phyloP scores from a whole-genome alignment of 768 basidiomycete genomes.

The Neoboletus brunneissimus region DNA sequence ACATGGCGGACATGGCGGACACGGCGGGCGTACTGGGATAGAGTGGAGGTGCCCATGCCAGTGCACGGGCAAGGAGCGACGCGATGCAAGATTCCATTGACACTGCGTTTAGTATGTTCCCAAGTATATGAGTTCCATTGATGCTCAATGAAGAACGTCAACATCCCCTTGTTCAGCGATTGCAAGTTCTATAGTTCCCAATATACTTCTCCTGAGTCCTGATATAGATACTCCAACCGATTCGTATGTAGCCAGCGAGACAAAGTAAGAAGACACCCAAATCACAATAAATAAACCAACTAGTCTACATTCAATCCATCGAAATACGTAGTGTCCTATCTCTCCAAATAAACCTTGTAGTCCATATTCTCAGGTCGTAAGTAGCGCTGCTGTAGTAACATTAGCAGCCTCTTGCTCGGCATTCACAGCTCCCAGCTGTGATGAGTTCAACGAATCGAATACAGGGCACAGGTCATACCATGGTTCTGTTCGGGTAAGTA shows the following conservation, averaged over 20 bases:
- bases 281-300: not conserved
- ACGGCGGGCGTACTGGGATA: too few species aligned
- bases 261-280: not conserved
- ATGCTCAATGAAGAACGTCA: too few species aligned
- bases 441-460: constrained; percentile 15
- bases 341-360: not conserved
- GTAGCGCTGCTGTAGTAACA: constrained; percentile 12
- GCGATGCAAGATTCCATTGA: too few species aligned
- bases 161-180: too few species aligned
- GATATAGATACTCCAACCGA: not conserved
- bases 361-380: constrained; percentile 1
- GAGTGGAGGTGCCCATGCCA: too few species aligned
- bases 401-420: constrained; percentile 19
- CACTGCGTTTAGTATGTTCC: too few species aligned
- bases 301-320: not conserved
- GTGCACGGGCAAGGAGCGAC: too few species aligned
- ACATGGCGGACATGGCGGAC: too few species aligned
- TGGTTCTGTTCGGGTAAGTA: constrained; percentile 11
- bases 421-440: constrained; percentile 23
- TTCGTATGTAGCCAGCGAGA: not conserved
- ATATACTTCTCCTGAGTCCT: not conserved
- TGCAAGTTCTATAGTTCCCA: not conserved
- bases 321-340: too few species aligned
- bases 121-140: too few species aligned
- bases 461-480: constrained; percentile 28